Evolutionary conservation across 1,284 basidiomycete genomes (phyloP).

Genomic region (Moniliophthora roreri): DNA sequence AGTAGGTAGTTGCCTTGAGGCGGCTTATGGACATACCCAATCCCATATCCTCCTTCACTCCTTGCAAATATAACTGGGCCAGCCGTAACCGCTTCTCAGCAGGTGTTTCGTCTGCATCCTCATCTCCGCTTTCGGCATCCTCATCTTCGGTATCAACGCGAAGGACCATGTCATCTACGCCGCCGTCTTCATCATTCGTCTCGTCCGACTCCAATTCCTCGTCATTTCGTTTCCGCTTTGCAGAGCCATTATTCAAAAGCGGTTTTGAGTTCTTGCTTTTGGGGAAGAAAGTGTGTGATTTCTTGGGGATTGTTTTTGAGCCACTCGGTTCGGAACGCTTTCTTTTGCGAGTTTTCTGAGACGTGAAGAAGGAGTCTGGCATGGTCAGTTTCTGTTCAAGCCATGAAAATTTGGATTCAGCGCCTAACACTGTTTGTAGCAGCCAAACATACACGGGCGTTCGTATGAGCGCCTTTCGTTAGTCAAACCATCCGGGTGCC

Average conservation of each 20-base stretch:
- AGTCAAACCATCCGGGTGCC: too few relatives aligned
- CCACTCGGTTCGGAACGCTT: constrained; percentile 14
- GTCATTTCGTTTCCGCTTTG: constrained; percentile 30
- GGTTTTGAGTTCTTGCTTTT: background rate
- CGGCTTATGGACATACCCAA: constrained; percentile 53
- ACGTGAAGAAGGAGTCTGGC: constrained; percentile 18
- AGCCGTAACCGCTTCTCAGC: constrained; percentile 91
- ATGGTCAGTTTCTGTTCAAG: constrained; percentile 1
- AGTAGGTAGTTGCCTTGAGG: constrained; percentile 3
- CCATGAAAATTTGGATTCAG: background rate
- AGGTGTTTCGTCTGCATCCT: constrained; percentile 88
- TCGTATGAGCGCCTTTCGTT: too few relatives aligned
- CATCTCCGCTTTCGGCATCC: constrained; percentile 66
- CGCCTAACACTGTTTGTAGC: background rate
- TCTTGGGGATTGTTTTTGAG: constrained; percentile 1
- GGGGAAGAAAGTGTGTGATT: background rate
- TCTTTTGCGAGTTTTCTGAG: constrained; percentile 15
- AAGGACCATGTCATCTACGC: constrained; percentile 80
- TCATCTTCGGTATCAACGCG: constrained; percentile 54
- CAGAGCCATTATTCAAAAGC: background rate
- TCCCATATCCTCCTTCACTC: constrained; percentile 65
- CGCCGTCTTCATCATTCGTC: constrained; percentile 59
- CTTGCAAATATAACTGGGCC: constrained; percentile 89
- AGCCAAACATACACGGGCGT: too few relatives aligned
- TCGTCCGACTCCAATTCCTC: constrained; percentile 73